Evolutionary conservation across 208 protist genomes (phyloP).

Genomic region (Leishmania tropica): DNA sequence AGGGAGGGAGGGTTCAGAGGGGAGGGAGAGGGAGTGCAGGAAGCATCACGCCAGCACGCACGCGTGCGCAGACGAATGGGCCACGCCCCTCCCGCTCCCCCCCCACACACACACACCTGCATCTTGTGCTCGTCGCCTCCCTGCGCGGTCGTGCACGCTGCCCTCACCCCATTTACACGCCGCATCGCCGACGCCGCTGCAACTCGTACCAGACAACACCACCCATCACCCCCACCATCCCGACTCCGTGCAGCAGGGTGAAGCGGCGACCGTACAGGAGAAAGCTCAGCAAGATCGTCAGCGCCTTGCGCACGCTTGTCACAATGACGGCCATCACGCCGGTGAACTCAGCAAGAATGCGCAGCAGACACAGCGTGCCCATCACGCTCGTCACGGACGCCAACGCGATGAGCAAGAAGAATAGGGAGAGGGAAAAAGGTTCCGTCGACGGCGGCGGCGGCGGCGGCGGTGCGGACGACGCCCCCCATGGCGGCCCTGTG

Average conservation of each 20-base stretch:
- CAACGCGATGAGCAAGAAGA: constrained; percentile 29
- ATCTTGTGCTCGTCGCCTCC: not conserved
- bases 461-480: not conserved
- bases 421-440: not conserved
- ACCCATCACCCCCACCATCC: constrained; percentile 36
- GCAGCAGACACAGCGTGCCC: constrained; percentile 51
- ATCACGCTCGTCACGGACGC: constrained; percentile 33
- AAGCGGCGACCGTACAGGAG: constrained; percentile 52
- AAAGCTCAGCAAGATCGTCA: constrained; percentile 60
- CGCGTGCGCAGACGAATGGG: not conserved
- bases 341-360: constrained; percentile 50
- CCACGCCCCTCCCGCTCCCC: not conserved
- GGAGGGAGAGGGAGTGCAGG: not conserved
- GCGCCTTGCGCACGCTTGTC: constrained; percentile 62
- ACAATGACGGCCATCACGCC: constrained; percentile 58
- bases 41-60: not conserved
- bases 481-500: not conserved
- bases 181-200: constrained; percentile 19
- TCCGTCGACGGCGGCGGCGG: not conserved
- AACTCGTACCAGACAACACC: constrained; percentile 47
- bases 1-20: not conserved
- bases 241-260: constrained; percentile 32
- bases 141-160: not conserved
- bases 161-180: not conserved
- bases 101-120: not conserved